These are phyloP conservation scores for Backusella sp. DNA, from an alignment of 192 early-diverging fungal species.

Conservation along the genomic window DNA sequence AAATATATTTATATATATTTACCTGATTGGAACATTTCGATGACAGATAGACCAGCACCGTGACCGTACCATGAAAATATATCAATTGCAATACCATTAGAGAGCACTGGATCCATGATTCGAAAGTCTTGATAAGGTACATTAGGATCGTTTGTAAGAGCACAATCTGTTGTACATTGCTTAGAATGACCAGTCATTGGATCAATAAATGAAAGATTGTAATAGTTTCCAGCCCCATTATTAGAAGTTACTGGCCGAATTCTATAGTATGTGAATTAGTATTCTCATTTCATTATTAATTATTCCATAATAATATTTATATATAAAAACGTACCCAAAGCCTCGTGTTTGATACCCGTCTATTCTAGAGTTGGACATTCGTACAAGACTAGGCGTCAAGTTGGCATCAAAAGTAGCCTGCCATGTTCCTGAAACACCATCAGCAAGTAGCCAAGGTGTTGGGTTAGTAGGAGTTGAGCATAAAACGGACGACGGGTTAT, in stretches of 20 bases:
- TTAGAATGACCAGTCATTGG: conserved; percentile 40
- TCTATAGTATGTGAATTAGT: neutral
- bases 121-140: conserved; percentile 40
- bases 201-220: conserved; percentile 55
- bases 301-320: neutral
- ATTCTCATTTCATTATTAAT: neutral
- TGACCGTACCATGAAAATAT: conserved; percentile 38
- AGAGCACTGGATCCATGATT: conserved; percentile 34
- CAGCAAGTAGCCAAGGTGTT: conserved; percentile 5
- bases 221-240: neutral
- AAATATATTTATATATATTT: neutral
- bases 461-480: conserved; percentile 1
- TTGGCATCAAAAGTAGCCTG: neutral
- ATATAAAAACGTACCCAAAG: conserved; percentile 3
- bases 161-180: conserved; percentile 40
- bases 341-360: neutral
- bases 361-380: conserved; percentile 1
- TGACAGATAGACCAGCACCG: conserved; percentile 28
- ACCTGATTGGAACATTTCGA: conserved; percentile 38
- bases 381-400: conserved; percentile 1
- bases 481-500: neutral
- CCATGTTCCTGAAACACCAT: conserved; percentile 5
- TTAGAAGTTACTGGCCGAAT: neutral
- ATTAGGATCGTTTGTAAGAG: conserved; percentile 34
- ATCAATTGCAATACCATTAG: conserved; percentile 56